Conservation (phyloP, 2,329 filamentous ascomycete species). For the Xylariaceae sp. region DNA sequence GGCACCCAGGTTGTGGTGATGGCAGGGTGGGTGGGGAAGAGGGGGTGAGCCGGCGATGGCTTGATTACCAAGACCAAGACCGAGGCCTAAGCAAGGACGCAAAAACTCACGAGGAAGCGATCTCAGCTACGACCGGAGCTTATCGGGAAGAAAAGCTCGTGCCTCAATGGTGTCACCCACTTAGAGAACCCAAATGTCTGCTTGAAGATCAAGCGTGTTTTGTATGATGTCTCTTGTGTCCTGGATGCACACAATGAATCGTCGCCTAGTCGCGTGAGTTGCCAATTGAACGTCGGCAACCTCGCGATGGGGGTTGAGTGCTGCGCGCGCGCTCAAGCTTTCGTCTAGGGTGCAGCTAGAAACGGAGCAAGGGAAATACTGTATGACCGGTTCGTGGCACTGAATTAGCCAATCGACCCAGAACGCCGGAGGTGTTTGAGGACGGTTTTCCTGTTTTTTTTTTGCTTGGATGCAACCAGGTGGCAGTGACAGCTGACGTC, state of each 20-base stretch:
- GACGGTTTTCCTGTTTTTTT: slow-evolving; percentile 17
- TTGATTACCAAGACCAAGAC: slow-evolving; percentile 25
- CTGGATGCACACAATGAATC: slow-evolving; percentile 28
- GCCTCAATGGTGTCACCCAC: slow-evolving; percentile 21
- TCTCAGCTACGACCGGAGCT: slow-evolving; percentile 20
- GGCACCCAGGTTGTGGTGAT: slow-evolving; percentile 4
- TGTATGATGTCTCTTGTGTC: slow-evolving; percentile 21
- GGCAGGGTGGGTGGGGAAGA: slow-evolving; percentile 30
- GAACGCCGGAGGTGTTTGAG: slow-evolving; percentile 17
- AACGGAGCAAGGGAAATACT: slow-evolving; percentile 17
- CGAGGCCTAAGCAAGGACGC: slow-evolving; percentile 12
- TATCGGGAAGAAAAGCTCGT: slow-evolving; percentile 15
- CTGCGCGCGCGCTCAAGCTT: slow-evolving; percentile 4
- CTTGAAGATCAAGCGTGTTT: slow-evolving; percentile 20
- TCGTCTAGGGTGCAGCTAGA: slow-evolving; percentile 11
- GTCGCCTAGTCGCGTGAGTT: slow-evolving; percentile 29
- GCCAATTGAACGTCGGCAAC: slow-evolving; percentile 25
- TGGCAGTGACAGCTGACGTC: slow-evolving; percentile 23
- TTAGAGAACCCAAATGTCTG: slow-evolving; percentile 23
- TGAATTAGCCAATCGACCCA: slow-evolving; percentile 15
- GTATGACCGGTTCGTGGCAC: slow-evolving; percentile 17
- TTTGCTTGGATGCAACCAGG: slow-evolving; percentile 20
- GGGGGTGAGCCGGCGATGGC: slow-evolving; percentile 25
- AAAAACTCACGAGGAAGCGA: slow-evolving; percentile 24
- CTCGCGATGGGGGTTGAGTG: slow-evolving; percentile 16